Evolutionary conservation across 2,329 filamentous ascomycete species (phyloP).

Genomic region (Dryadomyces quercus-mongolicae): DNA sequence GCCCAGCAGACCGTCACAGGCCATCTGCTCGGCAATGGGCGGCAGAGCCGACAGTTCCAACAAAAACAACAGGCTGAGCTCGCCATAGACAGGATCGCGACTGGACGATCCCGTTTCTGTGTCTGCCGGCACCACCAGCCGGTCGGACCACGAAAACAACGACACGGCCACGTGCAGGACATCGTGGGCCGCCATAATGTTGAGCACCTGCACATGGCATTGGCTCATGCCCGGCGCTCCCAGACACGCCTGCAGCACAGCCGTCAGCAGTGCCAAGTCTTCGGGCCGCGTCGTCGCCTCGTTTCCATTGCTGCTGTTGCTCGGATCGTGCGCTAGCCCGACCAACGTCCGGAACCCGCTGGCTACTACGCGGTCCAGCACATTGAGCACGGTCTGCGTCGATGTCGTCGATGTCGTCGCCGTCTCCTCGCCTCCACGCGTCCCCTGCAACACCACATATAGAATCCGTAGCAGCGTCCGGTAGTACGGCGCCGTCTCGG

Average conservation of each 20-base stretch:
- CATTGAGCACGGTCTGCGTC: constrained; percentile 58
- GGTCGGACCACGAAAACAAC: constrained; percentile 89
- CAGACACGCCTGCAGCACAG: constrained; percentile 74
- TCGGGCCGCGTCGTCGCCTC: constrained; percentile 47
- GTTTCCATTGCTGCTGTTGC: constrained; percentile 28
- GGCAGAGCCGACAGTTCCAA: constrained; percentile 77
- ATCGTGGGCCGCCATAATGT: constrained; percentile 57
- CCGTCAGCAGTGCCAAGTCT: constrained; percentile 79
- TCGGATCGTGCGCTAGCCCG: constrained; percentile 66
- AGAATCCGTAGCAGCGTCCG: constrained; percentile 73
- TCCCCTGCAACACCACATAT: constrained; percentile 59
- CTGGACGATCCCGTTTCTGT: not conserved
- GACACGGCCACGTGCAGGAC: constrained; percentile 71
- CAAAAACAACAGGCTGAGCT: constrained; percentile 80
- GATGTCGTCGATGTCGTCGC: constrained; percentile 19
- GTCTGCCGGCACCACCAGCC: constrained; percentile 52
- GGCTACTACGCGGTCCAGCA: constrained; percentile 67
- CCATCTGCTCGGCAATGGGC: constrained; percentile 75
- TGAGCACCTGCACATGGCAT: constrained; percentile 57
- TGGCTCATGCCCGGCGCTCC: constrained; percentile 61
- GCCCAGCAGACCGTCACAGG: constrained; percentile 71
- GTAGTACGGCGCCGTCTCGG: constrained; percentile 55
- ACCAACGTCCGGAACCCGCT: constrained; percentile 74
- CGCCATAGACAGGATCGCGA: constrained; percentile 76
- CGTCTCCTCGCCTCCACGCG: not conserved